phyloP scores from a whole-genome alignment of 2,329 filamentous ascomycete genomes.

The Alternaria burnsii region DNA sequence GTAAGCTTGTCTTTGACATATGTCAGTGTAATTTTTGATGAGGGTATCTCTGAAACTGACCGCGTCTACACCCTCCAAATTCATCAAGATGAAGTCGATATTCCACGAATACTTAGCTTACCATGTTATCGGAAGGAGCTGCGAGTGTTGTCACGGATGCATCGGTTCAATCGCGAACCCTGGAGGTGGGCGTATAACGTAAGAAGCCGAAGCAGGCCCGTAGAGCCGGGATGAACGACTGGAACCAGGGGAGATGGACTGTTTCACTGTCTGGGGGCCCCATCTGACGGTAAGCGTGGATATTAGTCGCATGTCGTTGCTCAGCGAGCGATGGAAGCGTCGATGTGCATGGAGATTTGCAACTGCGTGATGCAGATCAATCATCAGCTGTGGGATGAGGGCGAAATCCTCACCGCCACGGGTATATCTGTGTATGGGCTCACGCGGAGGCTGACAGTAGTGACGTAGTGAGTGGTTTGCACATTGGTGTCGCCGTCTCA shows the following conservation, averaged over 20 bases:
- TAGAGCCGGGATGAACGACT: constrained; percentile 1
- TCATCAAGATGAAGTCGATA: not conserved
- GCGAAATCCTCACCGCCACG: not conserved
- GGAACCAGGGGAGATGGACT: not conserved
- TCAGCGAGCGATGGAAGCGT: not conserved
- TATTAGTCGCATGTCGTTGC: not conserved
- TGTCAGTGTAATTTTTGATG: not conserved
- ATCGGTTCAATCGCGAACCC: not conserved
- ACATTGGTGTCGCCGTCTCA: not conserved
- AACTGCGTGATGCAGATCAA: not conserved
- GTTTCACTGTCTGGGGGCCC: not conserved
- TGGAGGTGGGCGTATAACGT: constrained; percentile 5
- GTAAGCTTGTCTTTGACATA: not conserved
- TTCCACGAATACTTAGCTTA: not conserved
- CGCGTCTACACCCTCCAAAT: not conserved
- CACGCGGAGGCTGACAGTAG: constrained; percentile 4
- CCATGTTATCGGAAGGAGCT: not conserved
- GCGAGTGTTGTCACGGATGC: not conserved
- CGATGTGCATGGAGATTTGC: constrained; percentile 3
- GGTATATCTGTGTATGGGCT: not conserved
- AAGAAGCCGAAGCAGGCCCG: constrained; percentile 10
- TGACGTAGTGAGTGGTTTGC: constrained; percentile 7
- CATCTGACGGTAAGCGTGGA: constrained; percentile 6
- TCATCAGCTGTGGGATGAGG: constrained; percentile 3
- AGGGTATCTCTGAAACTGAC: not conserved